Percentiles rank a stretch among this genome's conserved stretches.
Evolutionary conservation across 352 stramenopile species (phyloP).

Genomic region (Globisporangium abappressorium): DNA sequence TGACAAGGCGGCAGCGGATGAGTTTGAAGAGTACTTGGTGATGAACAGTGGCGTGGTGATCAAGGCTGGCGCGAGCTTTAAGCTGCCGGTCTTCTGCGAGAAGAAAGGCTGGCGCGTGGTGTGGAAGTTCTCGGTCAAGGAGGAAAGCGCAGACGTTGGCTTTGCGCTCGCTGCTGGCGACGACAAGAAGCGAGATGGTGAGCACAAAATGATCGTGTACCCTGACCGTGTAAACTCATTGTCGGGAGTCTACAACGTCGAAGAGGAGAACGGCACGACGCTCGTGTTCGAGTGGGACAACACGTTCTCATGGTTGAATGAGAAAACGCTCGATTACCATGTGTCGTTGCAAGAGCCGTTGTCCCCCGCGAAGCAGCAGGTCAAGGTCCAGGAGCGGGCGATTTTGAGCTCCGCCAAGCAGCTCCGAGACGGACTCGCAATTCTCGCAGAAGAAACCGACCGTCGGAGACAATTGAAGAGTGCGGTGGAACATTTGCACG

Average conservation of each 20-base stretch:
- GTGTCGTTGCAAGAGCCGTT: constrained; percentile 70
- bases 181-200: background rate
- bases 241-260: constrained; percentile 45
- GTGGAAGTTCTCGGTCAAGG: constrained; percentile 79
- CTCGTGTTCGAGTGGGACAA: constrained; percentile 82
- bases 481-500: constrained; percentile 31
- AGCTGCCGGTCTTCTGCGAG: constrained; percentile 71
- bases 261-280: constrained; percentile 31
- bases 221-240: constrained; percentile 53
- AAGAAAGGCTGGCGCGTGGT: constrained; percentile 57
- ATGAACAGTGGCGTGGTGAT: constrained; percentile 78
- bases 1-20: constrained; percentile 4
- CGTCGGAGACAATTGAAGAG: constrained; percentile 33
- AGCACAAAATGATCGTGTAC: constrained; percentile 30
- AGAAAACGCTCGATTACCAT: constrained; percentile 84
- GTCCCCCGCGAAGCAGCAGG: constrained; percentile 29
- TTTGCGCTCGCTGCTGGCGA: constrained; percentile 33
- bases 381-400: constrained; percentile 29
- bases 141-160: constrained; percentile 58
- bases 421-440: constrained; percentile 27
- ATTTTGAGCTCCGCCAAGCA: constrained; percentile 24
- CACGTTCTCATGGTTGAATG: constrained; percentile 80
- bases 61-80: constrained; percentile 69
- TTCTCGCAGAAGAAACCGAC: constrained; percentile 34
- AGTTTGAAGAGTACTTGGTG: constrained; percentile 67